Base-by-base conservation (phyloP, 768 basidiomycete species). In the Auriculariales sp. region DNA sequence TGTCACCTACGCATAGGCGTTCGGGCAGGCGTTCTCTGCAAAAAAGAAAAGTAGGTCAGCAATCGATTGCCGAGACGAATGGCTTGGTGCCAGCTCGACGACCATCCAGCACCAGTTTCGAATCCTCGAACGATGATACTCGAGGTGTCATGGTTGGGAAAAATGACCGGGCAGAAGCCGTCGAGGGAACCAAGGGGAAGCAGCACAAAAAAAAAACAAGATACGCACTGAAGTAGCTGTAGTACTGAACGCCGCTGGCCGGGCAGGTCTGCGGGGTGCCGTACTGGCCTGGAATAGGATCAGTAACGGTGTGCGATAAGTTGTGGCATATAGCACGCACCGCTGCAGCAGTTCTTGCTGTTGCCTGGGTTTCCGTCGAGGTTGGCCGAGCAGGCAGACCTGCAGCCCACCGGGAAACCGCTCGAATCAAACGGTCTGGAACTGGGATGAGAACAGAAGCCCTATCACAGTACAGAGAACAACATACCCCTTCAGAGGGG, bases 331-430 rank as follows among this genome's bases (percentile, higher is more conserved):
- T n/a, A n/a, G n/a, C n/a, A n/a, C n/a, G n/a, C n/a, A n/a, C n/a
- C 82, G 15, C 71, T 71, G 66, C 81, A 84, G 62, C 81, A 83
- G 57, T 81, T 79, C 3, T 68, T 61, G 22, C 78, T 79, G 64
- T 83, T 72, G 30, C 66, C 3, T 25, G 64, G 58, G 49, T 69
- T 61, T 3, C 66, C 66, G 49, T 64, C 64, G 27, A 72, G 58
- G 45, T 68, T 64, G 1, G 69, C 68, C 24, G 58, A 51, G 55
- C 79, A 82, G 28, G 79, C 79, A 47, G 72, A 75, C 57, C 71
- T 72, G 64, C 80, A 82, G 2, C 80, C 80, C 6, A 79, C 71
- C 1, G 72, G 67, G 57, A 69, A 71, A 15, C 77, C 78, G n/a
- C 61, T 64, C 1, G 70, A 61, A 55, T 79, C 72, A 51, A 61